Percentiles rank a stretch among this genome's conserved stretches.
Evolutionary conservation across 139 green algal species (phyloP).

Genomic region (Gonium pectorale): DNA sequence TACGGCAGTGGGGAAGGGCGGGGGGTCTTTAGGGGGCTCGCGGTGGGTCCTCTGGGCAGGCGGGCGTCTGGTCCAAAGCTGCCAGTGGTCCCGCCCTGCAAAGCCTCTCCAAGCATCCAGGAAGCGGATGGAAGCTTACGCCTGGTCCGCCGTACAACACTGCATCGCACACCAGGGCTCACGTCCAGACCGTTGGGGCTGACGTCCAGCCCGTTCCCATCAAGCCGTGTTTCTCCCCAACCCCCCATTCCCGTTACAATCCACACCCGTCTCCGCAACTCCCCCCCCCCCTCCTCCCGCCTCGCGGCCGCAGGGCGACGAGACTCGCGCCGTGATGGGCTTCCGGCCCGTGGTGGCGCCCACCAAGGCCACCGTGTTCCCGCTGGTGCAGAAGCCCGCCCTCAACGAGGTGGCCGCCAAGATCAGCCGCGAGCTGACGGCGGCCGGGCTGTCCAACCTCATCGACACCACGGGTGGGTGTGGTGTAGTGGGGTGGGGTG

Average conservation of each 20-base stretch:
- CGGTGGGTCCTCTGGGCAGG: too few relatives aligned
- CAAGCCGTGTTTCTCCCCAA: too few relatives aligned
- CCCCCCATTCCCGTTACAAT: background rate
- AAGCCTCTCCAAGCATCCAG: too few relatives aligned
- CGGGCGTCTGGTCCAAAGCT: too few relatives aligned
- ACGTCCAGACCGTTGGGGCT: background rate
- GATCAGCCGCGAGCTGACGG: slow-evolving; percentile 71
- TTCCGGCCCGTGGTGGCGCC: slow-evolving; percentile 95
- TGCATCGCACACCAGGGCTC: too few relatives aligned
- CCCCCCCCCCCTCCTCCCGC: background rate
- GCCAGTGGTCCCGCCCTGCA: too few relatives aligned
- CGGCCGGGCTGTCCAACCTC: slow-evolving; percentile 84
- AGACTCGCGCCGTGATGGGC: slow-evolving; percentile 57
- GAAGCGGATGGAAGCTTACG: too few relatives aligned
- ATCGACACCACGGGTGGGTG: slow-evolving; percentile 89
- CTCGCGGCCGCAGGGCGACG: slow-evolving; percentile 39
- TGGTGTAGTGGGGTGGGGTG: background rate
- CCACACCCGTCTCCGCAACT: background rate
- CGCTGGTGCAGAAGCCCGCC: slow-evolving; percentile 72
- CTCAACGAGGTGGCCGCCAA: slow-evolving; percentile 72
- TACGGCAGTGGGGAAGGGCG: too few relatives aligned
- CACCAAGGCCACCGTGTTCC: slow-evolving; percentile 96
- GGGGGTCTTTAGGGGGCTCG: too few relatives aligned
- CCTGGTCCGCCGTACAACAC: too few relatives aligned
- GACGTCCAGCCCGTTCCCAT: too few relatives aligned